phyloP scores from a whole-genome alignment of 139 green algal species.

The Yamagishiella unicocca region DNA sequence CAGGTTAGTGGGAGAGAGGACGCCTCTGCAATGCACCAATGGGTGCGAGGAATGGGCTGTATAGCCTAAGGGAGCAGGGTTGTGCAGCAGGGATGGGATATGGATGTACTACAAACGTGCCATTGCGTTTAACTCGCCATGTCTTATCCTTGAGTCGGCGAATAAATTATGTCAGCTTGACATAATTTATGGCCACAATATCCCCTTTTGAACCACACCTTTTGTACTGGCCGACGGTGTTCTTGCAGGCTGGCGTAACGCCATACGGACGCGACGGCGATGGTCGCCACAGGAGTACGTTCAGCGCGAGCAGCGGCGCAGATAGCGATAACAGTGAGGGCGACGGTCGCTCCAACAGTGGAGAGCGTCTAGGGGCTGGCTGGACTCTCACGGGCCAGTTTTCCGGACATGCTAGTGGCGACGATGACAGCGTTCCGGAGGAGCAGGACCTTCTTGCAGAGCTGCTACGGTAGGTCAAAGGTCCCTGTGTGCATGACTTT shows the following conservation, averaged over 20 bases:
- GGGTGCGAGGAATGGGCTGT: too few relatives aligned
- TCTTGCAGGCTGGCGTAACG: neutral
- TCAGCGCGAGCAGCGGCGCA: neutral
- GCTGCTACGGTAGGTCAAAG: slow-evolving; percentile 9
- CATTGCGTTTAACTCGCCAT: too few relatives aligned
- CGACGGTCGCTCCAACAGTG: neutral
- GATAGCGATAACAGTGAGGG: neutral
- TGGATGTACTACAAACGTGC: too few relatives aligned
- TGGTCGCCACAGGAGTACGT: neutral
- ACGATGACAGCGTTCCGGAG: neutral
- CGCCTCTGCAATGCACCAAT: too few relatives aligned
- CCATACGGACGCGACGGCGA: neutral
- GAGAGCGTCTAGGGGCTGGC: neutral
- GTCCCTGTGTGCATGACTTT: too few relatives aligned
- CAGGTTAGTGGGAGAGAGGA: slow-evolving; percentile 12
- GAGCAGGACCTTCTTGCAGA: neutral
- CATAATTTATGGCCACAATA: too few relatives aligned
- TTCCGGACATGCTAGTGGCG: neutral
- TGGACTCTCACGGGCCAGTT: neutral
- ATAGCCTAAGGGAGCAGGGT: too few relatives aligned
- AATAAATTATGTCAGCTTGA: too few relatives aligned
- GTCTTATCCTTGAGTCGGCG: too few relatives aligned
- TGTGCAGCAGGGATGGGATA: too few relatives aligned
- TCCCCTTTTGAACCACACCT: too few relatives aligned
- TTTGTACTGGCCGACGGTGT: too few relatives aligned